Conservation (phyloP, 306 rosid species). For the Lupinus albus region DNA sequence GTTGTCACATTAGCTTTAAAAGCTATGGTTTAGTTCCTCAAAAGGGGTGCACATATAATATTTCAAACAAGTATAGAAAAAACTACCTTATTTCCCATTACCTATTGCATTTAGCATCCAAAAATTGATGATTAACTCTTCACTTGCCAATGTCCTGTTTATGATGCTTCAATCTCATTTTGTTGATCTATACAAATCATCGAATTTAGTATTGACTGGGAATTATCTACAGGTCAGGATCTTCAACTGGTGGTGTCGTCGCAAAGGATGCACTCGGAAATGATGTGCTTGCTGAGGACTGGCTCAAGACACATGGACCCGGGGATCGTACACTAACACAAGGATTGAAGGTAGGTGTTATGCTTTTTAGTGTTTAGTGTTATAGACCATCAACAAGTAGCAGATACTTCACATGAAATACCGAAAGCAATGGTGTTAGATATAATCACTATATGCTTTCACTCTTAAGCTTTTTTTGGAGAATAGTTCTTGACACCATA, state of each 20-base stretch:
- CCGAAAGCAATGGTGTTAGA: constrained; percentile 12
- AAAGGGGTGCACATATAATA: too few species aligned
- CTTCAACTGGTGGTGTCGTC: constrained; percentile 58
- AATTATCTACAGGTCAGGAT: constrained; percentile 58
- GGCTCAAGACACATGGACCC: constrained; percentile 89
- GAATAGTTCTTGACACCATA: too few species aligned
- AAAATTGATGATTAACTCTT: neutral
- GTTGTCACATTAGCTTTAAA: neutral
- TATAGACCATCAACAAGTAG: neutral
- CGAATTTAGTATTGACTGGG: neutral
- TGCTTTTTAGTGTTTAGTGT: neutral
- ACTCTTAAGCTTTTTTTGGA: too few species aligned
- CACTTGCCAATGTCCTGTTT: constrained; percentile 6
- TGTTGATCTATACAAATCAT: constrained; percentile 5
- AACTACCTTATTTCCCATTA: too few species aligned
- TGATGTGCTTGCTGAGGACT: constrained; percentile 68
- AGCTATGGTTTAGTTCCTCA: neutral
- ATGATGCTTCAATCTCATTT: constrained; percentile 31
- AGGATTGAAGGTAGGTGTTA: constrained; percentile 70
- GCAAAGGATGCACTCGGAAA: constrained; percentile 95
- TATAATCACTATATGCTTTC: too few species aligned
- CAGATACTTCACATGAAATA: neutral
- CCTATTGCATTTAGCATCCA: too few species aligned
- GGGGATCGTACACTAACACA: constrained; percentile 92
- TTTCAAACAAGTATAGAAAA: too few species aligned